Evolutionary conservation across 768 basidiomycete species (phyloP), one percentile per base, ranked within the genome.

Genomic region (Galerina marginata): DNA sequence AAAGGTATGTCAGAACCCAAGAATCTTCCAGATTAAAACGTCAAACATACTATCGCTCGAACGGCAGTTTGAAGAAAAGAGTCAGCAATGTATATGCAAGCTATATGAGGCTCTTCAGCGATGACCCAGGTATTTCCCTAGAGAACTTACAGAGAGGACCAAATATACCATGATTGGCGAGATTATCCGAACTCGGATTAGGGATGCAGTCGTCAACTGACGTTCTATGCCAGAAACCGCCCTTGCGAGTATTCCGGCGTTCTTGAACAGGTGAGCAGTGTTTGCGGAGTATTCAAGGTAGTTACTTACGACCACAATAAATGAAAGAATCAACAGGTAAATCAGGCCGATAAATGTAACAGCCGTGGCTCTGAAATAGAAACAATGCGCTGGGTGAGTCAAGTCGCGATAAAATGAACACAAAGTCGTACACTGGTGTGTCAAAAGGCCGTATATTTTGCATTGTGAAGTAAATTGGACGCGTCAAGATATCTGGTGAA

Each of bases 41-140:
- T 23, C 15, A 11, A n/a, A 71, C 80, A 11, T 52, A 85, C 80
- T 74, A 76, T 57, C 83, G 76, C n/a, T 68, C 73, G 64, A 88
- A 87, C 25, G 85, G 81, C 4, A 87, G 74, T 14, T 83, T 79
- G 69, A 88, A 90, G 0, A 85, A 86, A 44, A 81, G 65, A 65
- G 80, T 86, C 20, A 89, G 64, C 10, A 87, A 70, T n/a, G 84
- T 76, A 67, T 85, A 88, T 66, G 85, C 80, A 20, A 85, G 73
- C 82, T 86, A 60, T 48, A 25, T 20, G 36, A 20, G 4, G 16
- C 42, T 25, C 51, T 40, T 40, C 25, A 54, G 45, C 16, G 15
- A 39, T 9, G 11, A 15, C 48, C 52, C 16, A 11, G 12, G 29
- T 43, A 46, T 36, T 39, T 42, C 33, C 12, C 26, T 7, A 7